phyloP scores from a whole-genome alignment of 2,329 filamentous ascomycete genomes.

The Aspergillus cejpii region DNA sequence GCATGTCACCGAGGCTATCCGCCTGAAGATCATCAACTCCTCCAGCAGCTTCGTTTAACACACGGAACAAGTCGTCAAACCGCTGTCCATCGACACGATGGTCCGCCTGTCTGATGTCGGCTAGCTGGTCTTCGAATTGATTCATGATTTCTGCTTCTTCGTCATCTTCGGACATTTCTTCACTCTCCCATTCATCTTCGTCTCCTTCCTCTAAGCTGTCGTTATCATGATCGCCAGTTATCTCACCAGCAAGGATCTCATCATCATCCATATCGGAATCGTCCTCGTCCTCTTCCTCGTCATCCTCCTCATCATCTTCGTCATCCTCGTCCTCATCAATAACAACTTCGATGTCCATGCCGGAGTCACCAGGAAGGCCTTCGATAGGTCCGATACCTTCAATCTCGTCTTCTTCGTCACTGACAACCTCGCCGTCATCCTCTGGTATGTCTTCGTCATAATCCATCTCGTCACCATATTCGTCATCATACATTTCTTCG shows the following conservation, averaged over 20 bases:
- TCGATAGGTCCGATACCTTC: slow-evolving; percentile 69
- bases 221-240: slow-evolving; percentile 51
- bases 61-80: slow-evolving; percentile 44
- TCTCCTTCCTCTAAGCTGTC: slow-evolving; percentile 44
- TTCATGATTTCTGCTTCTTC: slow-evolving; percentile 43
- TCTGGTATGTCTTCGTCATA: slow-evolving; percentile 76
- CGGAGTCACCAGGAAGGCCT: slow-evolving; percentile 55
- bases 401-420: slow-evolving; percentile 78
- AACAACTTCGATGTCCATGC: slow-evolving; percentile 75
- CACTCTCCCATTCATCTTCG: slow-evolving; percentile 47
- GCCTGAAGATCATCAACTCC: slow-evolving; percentile 39
- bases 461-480: slow-evolving; percentile 84
- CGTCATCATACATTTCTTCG: slow-evolving; percentile 89
- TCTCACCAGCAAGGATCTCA: slow-evolving; percentile 49
- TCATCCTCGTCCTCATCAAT: slow-evolving; percentile 68
- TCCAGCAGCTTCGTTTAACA: slow-evolving; percentile 38
- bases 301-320: slow-evolving; percentile 58
- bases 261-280: slow-evolving; percentile 55
- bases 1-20: slow-evolving; percentile 45
- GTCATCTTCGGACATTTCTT: slow-evolving; percentile 44
- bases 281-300: slow-evolving; percentile 52
- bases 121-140: slow-evolving; percentile 39
- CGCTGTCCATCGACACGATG: slow-evolving; percentile 38
- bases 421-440: slow-evolving; percentile 79
- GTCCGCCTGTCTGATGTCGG: slow-evolving; percentile 37